Percentiles rank a stretch among this genome's conserved stretches.
These are phyloP conservation scores for Rhizopus arrhizus DNA, from an alignment of 371 early-diverging fungal species.

Conservation along the genomic window DNA sequence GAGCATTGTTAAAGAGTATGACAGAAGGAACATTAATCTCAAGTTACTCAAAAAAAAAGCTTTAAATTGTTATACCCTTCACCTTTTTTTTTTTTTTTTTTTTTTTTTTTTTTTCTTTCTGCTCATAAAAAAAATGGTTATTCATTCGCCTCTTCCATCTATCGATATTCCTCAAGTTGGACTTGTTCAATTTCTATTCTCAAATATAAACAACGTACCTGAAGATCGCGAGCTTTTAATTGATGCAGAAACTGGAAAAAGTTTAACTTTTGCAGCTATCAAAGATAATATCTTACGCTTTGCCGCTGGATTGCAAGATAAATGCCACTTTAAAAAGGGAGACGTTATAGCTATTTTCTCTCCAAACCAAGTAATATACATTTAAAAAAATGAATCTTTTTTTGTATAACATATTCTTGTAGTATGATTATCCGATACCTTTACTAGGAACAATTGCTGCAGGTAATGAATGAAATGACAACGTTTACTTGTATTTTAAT, in stretches of 20 bases:
- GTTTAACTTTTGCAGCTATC: slow-evolving; percentile 67
- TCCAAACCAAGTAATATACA: slow-evolving; percentile 65
- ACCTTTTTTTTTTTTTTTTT: slow-evolving; percentile 10
- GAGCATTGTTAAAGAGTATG: too few relatives aligned
- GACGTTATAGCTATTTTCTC: slow-evolving; percentile 71
- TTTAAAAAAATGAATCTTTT: background rate
- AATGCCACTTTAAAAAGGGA: slow-evolving; percentile 58
- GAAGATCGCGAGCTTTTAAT: slow-evolving; percentile 56
- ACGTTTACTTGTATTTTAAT: background rate
- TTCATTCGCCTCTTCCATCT: slow-evolving; percentile 18
- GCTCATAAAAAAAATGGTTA: slow-evolving; percentile 16
- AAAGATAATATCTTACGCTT: slow-evolving; percentile 57
- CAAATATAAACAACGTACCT: slow-evolving; percentile 26
- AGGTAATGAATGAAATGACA: slow-evolving; percentile 21
- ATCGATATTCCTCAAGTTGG: slow-evolving; percentile 21
- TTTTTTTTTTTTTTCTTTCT: background rate
- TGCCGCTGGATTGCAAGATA: slow-evolving; percentile 72
- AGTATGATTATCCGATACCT: slow-evolving; percentile 46
- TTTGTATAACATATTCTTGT: slow-evolving; percentile 1
- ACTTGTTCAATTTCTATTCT: slow-evolving; percentile 24
- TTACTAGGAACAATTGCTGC: slow-evolving; percentile 43
- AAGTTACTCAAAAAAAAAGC: too few relatives aligned
- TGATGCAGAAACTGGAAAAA: slow-evolving; percentile 57
- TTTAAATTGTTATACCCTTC: background rate
- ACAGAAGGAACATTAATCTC: too few relatives aligned